Base-by-base conservation (phyloP, 148 eudicot species). In the Chenopodium suecicum region DNA sequence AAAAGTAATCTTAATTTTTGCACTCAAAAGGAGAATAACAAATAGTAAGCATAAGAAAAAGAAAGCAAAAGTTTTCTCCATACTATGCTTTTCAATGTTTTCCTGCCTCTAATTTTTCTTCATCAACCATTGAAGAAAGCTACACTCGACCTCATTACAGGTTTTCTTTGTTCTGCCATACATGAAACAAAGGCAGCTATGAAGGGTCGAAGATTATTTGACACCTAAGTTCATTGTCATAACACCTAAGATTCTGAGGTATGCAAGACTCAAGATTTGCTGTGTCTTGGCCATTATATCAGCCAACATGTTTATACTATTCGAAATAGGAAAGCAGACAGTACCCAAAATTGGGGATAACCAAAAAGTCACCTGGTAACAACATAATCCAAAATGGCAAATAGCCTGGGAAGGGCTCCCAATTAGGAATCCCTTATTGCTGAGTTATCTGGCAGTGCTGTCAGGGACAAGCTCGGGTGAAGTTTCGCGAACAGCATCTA, bases 391-490 rank as follows among this genome's bases (percentile, higher is more conserved):
- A 41, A 67, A 1, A 41, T 63, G 23, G 41, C 22, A 44, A 44
- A 22, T 7, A 50, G 34, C 54, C 12, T 54, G 12, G 54, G 37
- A 13, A 25, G 80, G 71, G 31, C 32, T 13, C 27, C 16, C 44
- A 19, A 65, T 75, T 73, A 60, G 82, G 84, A 66, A 63, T 84
- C 72, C 87, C 77, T 86, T 14, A 89, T 75, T 82, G 90, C 86
- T 83, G 86, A 82, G 74, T 86, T 87, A 56, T 88, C 89, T n/a
- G 91, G 84, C 16, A 87, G 84, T 86, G 67, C 82, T 89, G 16
- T 90, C 87, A 54, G 86, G 84, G 67, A 86, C 77, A n/a, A 89
- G 91, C 86, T 93, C 94, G 23, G 91, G 92, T 22, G 91, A 89
- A 31, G 86, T 85, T 86, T 91, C 91, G 69, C 90, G 84, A 71